A percentile compares a stretch with the other conserved stretches of the same genome.
Evolutionary conservation across 768 basidiomycete species (phyloP).

Genomic region (Gloeostereum incarnatum): DNA sequence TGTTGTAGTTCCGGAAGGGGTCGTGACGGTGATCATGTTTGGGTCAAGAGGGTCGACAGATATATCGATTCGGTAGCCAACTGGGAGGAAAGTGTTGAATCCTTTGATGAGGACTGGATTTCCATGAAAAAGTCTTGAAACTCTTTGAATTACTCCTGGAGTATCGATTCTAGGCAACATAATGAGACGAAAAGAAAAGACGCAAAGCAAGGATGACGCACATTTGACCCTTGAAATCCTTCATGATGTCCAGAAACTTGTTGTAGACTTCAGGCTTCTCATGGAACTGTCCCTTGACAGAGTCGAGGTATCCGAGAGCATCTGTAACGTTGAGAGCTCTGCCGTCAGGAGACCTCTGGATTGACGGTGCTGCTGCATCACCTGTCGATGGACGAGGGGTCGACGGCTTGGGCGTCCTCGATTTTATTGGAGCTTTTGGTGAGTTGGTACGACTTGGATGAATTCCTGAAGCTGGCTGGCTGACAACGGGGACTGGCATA

Average conservation of each 20-base stretch:
- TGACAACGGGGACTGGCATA: no score
- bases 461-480: constrained; percentile 1
- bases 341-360: constrained; percentile 24
- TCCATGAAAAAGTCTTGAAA: constrained; percentile 86
- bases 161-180: constrained; percentile 73
- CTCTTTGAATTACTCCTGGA: constrained; percentile 92
- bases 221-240: constrained; percentile 96
- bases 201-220: constrained; percentile 31
- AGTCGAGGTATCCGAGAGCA: constrained; percentile 86
- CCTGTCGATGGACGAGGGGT: constrained; percentile 30
- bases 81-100: constrained; percentile 95
- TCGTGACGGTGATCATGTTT: constrained; percentile 74
- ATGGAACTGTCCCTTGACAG: constrained; percentile 85
- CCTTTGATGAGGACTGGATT: constrained; percentile 89
- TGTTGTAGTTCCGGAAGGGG: constrained; percentile 63
- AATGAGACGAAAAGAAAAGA: constrained; percentile 11
- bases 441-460: constrained; percentile 5
- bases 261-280: constrained; percentile 96
- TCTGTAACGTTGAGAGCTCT: constrained; percentile 92
- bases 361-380: constrained; percentile 14
- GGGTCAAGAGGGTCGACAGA: constrained; percentile 62
- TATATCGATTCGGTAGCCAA: constrained; percentile 89
- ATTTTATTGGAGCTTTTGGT: constrained; percentile 3
- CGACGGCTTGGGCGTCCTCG: constrained; percentile 21
- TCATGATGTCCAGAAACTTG: constrained; percentile 94